Base-by-base conservation (phyloP, 495 filamentous ascomycete genomes). In the Aspergillus funiculosus region DNA sequence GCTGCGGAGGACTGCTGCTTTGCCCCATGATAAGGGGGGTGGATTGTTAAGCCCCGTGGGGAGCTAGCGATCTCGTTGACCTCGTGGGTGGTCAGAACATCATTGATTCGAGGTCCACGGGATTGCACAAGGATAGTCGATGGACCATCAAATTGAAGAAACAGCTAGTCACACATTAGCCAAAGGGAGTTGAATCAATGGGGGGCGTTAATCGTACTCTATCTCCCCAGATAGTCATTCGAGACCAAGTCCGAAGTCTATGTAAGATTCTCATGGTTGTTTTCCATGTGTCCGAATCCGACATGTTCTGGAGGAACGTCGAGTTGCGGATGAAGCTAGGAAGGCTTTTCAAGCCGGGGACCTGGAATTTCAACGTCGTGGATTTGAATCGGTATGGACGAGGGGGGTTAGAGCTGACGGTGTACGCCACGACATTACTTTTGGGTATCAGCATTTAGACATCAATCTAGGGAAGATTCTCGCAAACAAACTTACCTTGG, bases 211-310 rank as follows among this genome's bases (percentile, higher is more conserved):
- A n/a, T n/a, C 69, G 48, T 69, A 86, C 82, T 51, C 91, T 69
- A 62, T 98, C 92, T 21, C 92, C 92, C 87, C 87, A 95, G n/a
- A 98, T 85, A 3, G 83, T 83, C 56, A 83, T 72, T 43, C 90
- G 75, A 22, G 78, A 72, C 64, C 85, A 84, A 1, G 87, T 91
- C 25, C 87, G 75, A 13, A 94, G 43, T 25, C 58, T 73, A 60
- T 81, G 89, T 24, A 85, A 52, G 15, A 80, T 48, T 8, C 66
- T 68, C 40, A 78, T 74, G 0, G 89, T 54, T 1, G 65, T 64
- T 53, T 82, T 85, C 79, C 87, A 96, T 2, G 79, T 78, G 8
- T 74, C 62, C 1, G 86, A 83, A 25, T 79, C 71, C 17, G 78
- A 72, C 74, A 94, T 79, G 9, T 72, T 78, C 15, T 69, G 72